Base-by-base conservation (phyloP, 2,329 filamentous ascomycete genomes). In the Xylaria sp. region DNA sequence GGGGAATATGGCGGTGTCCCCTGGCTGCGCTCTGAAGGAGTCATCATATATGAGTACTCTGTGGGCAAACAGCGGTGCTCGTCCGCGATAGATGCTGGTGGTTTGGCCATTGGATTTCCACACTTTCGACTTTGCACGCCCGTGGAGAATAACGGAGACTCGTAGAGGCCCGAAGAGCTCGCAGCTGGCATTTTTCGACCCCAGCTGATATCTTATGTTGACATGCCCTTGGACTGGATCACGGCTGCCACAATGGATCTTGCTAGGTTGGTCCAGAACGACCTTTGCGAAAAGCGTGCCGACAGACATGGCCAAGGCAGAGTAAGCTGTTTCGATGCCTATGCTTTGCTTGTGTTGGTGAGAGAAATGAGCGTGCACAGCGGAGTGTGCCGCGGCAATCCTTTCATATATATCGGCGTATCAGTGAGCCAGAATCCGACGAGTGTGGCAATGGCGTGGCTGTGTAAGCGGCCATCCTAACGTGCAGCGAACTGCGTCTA, bases 61-160 rank as follows among this genome's bases (percentile, higher is more conserved):
- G 3, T 28, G 55, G 7, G 48, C 33, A 28, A 70, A 56, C 25
- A 72, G 56, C 4, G 52, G 52, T 28, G 64, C 70, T n/a, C 67
- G 70, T 18, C 67, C 67, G 36, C 70, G 67, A 52, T 68, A 72
- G 43, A 68, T 33, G 39, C 10, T 39, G 8, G 61, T 67, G 20
- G 7, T 52, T 52, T 72, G 61, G 0, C 64, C 64, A 15, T 55
- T 67, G 3, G 41, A 54, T 20, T 62, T 64, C 64, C 67, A 66
- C 28, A 72, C 49, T 31, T 72, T 70, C 15, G 70, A 66, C 55
- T 72, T 72, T 2, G 70, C 67, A 4, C 67, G 67, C 46, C 70
- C 70, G n/a, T 72, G 70, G 7, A 72, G 62, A 13, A 31, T 46
- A 48, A 70, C 67, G 13, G 25, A 48, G 67, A 70, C 49, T 10